Percentiles rank a stretch among this genome's conserved stretches.
These are phyloP conservation scores for Suillus sp. DNA, from an alignment of 768 basidiomycete species.

Conservation along the genomic window DNA sequence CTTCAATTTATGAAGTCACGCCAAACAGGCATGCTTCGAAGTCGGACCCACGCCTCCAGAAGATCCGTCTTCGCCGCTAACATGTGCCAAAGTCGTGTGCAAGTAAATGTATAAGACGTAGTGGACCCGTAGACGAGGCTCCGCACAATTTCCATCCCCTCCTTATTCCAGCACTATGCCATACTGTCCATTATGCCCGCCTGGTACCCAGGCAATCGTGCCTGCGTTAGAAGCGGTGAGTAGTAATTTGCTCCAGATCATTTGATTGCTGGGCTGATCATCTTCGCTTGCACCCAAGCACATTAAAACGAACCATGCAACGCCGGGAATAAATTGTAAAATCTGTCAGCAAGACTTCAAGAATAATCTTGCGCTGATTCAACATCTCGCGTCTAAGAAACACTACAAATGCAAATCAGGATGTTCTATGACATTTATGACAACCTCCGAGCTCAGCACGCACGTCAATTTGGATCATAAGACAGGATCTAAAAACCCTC, in stretches of 20 bases:
- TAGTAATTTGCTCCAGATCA: neutral
- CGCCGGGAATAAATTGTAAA: neutral
- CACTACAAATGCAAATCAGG: slow-evolving; percentile 5
- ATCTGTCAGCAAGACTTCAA: slow-evolving; percentile 4
- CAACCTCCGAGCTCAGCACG: slow-evolving; percentile 5
- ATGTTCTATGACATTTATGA: slow-evolving; percentile 9
- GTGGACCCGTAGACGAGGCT: neutral
- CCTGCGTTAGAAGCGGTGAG: slow-evolving; percentile 3
- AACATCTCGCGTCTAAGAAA: slow-evolving; percentile 10
- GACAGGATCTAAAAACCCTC: neutral
- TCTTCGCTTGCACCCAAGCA: slow-evolving; percentile 1
- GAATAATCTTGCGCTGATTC: neutral
- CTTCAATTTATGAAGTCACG: neutral
- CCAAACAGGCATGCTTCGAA: slow-evolving; percentile 4
- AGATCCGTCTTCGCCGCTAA: slow-evolving; percentile 5
- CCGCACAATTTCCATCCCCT: neutral
- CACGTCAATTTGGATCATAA: neutral
- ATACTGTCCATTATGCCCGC: slow-evolving; percentile 8
- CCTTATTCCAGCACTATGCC: slow-evolving; percentile 1
- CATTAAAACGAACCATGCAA: neutral
- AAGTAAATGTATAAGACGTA: slow-evolving; percentile 1
- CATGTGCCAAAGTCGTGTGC: slow-evolving; percentile 10
- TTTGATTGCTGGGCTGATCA: neutral
- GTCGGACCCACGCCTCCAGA: neutral
- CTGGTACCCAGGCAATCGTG: neutral